phyloP scores from a whole-genome alignment of 225 moss, liverwort and hornwort genomes.

The Straminergon stramineum region DNA sequence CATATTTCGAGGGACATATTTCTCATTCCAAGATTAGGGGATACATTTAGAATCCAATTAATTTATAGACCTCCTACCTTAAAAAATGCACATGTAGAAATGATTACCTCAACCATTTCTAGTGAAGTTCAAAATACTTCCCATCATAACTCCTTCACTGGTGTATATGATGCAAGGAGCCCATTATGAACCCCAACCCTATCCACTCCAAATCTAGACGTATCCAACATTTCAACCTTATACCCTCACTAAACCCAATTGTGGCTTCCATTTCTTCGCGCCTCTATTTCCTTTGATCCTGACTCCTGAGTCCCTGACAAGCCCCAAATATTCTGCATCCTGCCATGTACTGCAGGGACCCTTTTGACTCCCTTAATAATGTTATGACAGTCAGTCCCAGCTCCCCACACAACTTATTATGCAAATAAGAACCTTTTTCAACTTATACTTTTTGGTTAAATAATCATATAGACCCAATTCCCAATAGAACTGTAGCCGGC shows the following conservation, averaged over 20 bases:
- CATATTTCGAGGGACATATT: fast-evolving
- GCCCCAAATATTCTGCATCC: not conserved
- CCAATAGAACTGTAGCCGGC: not conserved
- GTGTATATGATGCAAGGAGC: not conserved
- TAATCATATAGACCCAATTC: not conserved
- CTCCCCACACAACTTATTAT: no score
- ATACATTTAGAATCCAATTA: not conserved
- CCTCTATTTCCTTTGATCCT: not conserved
- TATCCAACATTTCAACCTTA: not conserved
- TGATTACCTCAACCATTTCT: not conserved
- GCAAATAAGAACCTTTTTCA: not conserved
- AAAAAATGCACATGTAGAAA: no score
- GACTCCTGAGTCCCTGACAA: no score
- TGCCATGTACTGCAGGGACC: not conserved
- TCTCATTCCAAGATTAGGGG: fast-evolving
- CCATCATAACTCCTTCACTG: not conserved
- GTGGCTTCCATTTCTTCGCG: no score
- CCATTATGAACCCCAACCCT: not conserved
- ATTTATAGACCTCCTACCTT: not conserved
- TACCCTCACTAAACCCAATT: not conserved
- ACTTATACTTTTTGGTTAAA: not conserved
- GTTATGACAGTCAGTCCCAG: not conserved
- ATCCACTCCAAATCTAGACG: not conserved
- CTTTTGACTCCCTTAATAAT: not conserved
- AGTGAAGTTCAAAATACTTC: not conserved